A percentile compares a stretch with the other conserved stretches of the same genome.
Conservation (phyloP, 176 grass and related monocot species). For the Elaeis guineensis region DNA sequence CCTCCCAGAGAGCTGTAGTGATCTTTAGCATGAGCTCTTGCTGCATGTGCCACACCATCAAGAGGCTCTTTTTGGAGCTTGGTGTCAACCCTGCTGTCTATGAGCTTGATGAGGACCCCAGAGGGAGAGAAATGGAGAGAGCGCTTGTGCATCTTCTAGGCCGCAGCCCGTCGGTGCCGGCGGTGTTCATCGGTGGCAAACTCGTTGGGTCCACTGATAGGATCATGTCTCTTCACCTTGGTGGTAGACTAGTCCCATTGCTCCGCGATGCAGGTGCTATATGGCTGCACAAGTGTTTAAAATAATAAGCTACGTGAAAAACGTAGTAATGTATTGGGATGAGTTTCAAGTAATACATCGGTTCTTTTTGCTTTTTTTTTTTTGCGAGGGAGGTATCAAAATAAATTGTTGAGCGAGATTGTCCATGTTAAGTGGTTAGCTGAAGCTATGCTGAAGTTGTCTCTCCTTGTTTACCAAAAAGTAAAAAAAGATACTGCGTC, state of each 20-base stretch:
- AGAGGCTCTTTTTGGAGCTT: slow-evolving; percentile 17
- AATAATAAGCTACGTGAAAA: no score
- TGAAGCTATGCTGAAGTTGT: no score
- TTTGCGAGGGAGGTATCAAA: no score
- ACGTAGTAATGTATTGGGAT: no score
- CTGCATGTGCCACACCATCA: slow-evolving; percentile 24
- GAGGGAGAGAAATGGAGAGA: slow-evolving; percentile 22
- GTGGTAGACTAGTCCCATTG: slow-evolving; percentile 14
- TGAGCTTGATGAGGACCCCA: slow-evolving; percentile 13
- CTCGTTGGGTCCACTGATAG: slow-evolving; percentile 21
- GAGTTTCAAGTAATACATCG: no score
- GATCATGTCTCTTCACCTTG: slow-evolving; percentile 28
- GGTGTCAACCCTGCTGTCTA: slow-evolving; percentile 14
- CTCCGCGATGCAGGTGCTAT: slow-evolving; percentile 18
- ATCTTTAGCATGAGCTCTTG: slow-evolving; percentile 27
- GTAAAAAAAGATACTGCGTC: no score
- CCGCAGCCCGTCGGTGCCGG: background rate
- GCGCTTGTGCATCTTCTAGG: slow-evolving; percentile 12
- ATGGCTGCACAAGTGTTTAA: slow-evolving; percentile 1
- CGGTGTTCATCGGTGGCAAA: slow-evolving; percentile 22
- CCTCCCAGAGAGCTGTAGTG: slow-evolving; percentile 19
- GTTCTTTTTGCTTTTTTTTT: no score
- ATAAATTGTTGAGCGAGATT: no score
- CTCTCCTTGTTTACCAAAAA: no score
- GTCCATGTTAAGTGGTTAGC: no score